Percentiles rank a stretch among this genome's conserved stretches.
These are phyloP conservation scores for Leccinellum luteum DNA, from an alignment of 768 basidiomycete species.

Conservation along the genomic window DNA sequence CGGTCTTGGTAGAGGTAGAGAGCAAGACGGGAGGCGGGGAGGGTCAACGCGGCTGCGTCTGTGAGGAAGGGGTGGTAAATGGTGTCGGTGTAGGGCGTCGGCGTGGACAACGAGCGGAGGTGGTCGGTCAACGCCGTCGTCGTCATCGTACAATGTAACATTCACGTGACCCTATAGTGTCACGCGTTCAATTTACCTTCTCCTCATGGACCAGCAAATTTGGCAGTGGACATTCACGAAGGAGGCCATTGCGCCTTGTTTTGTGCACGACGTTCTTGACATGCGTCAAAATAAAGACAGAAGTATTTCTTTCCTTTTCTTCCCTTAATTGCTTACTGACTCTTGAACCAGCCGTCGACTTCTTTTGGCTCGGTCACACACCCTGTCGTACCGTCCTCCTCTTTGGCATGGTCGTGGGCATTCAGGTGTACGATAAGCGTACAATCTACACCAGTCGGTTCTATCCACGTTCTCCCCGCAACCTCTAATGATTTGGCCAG, in stretches of 20 bases:
- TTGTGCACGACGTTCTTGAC: conserved; percentile 47
- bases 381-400: conserved; percentile 66
- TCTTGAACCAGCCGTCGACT: conserved; percentile 49
- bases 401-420: conserved; percentile 63
- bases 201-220: conserved; percentile 20
- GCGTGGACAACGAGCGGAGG: conserved; percentile 36
- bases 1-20: conserved; percentile 73
- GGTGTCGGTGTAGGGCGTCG: conserved; percentile 44
- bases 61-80: conserved; percentile 59
- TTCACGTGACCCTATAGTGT: conserved; percentile 4
- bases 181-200: neutral
- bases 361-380: conserved; percentile 68
- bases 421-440: conserved; percentile 57
- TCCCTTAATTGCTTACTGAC: neutral
- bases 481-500: conserved; percentile 33
- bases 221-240: conserved; percentile 56
- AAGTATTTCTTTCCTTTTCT: conserved; percentile 25
- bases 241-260: conserved; percentile 55
- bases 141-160: neutral
- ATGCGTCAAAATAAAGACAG: conserved; percentile 39
- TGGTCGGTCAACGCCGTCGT: conserved; percentile 26
- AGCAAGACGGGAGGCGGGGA: conserved; percentile 47
- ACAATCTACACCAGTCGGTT: conserved; percentile 54
- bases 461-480: neutral
- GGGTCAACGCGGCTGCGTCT: conserved; percentile 50